phyloP scores from a whole-genome alignment of 208 protist genomes.

The Trypanosoma congolense region DNA sequence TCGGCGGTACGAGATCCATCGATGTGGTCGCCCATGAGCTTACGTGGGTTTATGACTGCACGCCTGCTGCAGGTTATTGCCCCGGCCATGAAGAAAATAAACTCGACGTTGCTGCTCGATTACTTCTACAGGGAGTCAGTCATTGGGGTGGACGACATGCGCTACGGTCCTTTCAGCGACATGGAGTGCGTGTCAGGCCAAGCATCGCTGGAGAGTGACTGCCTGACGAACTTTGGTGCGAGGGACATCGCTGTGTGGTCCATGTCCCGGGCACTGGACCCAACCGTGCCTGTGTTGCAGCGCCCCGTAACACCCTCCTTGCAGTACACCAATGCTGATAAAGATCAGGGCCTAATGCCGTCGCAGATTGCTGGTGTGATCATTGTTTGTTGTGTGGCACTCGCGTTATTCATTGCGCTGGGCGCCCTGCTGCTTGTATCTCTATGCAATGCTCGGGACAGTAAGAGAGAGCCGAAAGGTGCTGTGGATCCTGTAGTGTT shows the following conservation, averaged over 20 bases:
- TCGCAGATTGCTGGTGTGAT: neutral
- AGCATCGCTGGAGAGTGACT: conserved; percentile 1
- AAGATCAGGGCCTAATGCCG: conserved; percentile 10
- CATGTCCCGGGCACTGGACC: conserved; percentile 26
- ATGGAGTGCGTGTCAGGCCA: neutral
- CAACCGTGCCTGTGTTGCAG: conserved; percentile 7
- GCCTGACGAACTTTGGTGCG: conserved; percentile 44
- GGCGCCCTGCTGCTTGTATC: neutral
- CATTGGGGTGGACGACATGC: conserved; percentile 22
- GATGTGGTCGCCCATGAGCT: conserved; percentile 8
- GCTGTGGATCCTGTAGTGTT: conserved; percentile 21
- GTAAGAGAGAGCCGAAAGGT: neutral
- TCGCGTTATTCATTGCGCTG: neutral
- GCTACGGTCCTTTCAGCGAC: conserved; percentile 23
- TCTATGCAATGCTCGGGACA: conserved; percentile 15
- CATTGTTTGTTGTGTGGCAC: neutral
- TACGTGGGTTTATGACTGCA: conserved; percentile 13
- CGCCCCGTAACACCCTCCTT: conserved; percentile 28
- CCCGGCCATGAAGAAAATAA: conserved; percentile 11
- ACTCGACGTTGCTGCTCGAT: conserved; percentile 14
- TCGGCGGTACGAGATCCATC: neutral
- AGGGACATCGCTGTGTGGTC: conserved; percentile 29
- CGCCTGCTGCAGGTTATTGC: conserved; percentile 10
- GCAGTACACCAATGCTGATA: neutral
- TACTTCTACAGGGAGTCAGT: conserved; percentile 19